Evolutionary conservation across 768 basidiomycete genomes (phyloP).

Genomic region (Pleurotus sapidus): DNA sequence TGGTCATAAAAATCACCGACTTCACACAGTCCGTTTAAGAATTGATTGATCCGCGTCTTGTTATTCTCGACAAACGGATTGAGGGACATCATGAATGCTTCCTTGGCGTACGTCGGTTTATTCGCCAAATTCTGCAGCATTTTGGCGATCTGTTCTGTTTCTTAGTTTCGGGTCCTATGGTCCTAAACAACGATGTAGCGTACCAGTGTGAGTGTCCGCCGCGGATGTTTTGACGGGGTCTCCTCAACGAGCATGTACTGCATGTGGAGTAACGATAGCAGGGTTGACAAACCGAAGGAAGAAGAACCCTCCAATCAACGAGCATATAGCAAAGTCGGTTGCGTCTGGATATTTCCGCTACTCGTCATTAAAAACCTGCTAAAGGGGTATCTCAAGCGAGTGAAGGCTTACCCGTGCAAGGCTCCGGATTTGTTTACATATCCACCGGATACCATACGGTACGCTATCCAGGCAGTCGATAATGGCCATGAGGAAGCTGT

Average conservation of each 20-base stretch:
- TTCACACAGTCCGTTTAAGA: constrained; percentile 94
- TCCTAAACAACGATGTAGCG: constrained; percentile 31
- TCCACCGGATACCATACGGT: constrained; percentile 99
- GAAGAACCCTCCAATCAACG: constrained; percentile 98
- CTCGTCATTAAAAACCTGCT: constrained; percentile 2
- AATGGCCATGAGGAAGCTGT: constrained; percentile 94
- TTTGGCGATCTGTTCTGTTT: constrained; percentile 82
- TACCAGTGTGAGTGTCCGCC: constrained; percentile 88
- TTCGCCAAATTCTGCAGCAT: constrained; percentile 99
- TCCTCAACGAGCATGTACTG: constrained; percentile 99
- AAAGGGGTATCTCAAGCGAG: constrained; percentile 3
- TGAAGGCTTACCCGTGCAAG: constrained; percentile 75
- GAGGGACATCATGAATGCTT: constrained; percentile 96
- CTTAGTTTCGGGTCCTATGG: background rate
- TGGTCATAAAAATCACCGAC: constrained; percentile 99
- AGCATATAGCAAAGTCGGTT: constrained; percentile 96
- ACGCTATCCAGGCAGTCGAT: constrained; percentile 98
- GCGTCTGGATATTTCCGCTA: constrained; percentile 99
- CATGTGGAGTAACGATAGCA: constrained; percentile 97
- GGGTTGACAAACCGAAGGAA: constrained; percentile 99
- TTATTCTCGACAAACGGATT: constrained; percentile 99
- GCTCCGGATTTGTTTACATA: constrained; percentile 98
- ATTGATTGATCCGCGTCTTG: constrained; percentile 95
- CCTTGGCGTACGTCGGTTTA: constrained; percentile 96
- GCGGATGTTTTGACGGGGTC: constrained; percentile 94